Percentiles rank a stretch among this genome's conserved stretches.
Evolutionary conservation across 345 rosid species (phyloP).

Genomic region (Dipteronia dyeriana): DNA sequence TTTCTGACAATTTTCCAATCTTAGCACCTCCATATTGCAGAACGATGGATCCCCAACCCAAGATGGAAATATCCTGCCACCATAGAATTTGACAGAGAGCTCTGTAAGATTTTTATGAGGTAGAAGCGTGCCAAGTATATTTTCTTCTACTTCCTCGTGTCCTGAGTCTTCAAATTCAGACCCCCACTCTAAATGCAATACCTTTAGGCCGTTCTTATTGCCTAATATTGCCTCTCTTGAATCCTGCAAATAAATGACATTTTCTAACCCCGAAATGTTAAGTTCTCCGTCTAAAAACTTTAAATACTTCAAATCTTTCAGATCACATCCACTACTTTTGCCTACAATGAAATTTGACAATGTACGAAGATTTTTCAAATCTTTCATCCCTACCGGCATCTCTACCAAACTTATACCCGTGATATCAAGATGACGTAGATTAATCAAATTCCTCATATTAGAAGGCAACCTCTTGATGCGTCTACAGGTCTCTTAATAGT

Average conservation of each 20-base stretch:
- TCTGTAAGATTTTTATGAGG: background rate
- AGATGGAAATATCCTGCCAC: background rate
- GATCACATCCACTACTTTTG: background rate
- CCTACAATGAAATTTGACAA: conserved; percentile 8
- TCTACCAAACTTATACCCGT: background rate
- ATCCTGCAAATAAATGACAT: background rate
- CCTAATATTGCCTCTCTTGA: background rate
- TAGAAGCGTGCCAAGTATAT: background rate
- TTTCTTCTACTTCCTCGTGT: background rate
- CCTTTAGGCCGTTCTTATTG: background rate
- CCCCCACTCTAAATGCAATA: background rate
- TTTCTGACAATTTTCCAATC: background rate
- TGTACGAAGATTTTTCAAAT: background rate
- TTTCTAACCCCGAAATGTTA: background rate
- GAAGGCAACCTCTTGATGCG: background rate
- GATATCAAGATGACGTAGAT: conserved; percentile 8
- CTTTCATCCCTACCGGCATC: background rate
- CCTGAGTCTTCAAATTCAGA: background rate
- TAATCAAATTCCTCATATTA: background rate
- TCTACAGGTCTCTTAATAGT: background rate
- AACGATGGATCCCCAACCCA: conserved; percentile 8
- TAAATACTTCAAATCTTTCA: background rate
- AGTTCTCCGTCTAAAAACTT: background rate
- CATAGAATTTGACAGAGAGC: background rate
- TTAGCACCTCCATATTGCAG: background rate